These are phyloP conservation scores for Podila clonocystis DNA, from an alignment of 192 early-diverging fungal species.

Conservation along the genomic window DNA sequence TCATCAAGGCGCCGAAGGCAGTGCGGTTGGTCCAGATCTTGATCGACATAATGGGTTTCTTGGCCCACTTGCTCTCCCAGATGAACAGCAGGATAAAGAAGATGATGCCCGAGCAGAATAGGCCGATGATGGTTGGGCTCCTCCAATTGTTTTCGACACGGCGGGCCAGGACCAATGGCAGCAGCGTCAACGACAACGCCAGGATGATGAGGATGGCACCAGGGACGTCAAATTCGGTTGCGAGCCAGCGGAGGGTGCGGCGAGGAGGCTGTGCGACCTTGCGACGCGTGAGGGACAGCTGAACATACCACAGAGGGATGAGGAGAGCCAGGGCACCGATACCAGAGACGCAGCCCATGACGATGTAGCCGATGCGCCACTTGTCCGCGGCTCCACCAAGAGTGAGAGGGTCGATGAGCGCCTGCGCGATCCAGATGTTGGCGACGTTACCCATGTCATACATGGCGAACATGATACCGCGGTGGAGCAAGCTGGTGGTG, in stretches of 20 bases:
- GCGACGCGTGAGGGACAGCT: neutral
- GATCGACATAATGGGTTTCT: neutral
- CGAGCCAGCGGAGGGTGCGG: neutral
- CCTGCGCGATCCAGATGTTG: constrained; percentile 7
- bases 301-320: constrained; percentile 3
- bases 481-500: neutral
- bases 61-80: constrained; percentile 1
- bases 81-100: neutral
- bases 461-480: neutral
- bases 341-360: neutral
- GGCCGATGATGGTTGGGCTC: neutral
- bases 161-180: constrained; percentile 1
- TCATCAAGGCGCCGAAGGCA: neutral
- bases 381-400: neutral
- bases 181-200: neutral
- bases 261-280: neutral
- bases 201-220: constrained; percentile 2
- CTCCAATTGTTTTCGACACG: neutral
- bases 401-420: neutral
- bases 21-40: constrained; percentile 7
- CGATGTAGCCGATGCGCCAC: neutral
- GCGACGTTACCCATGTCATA: neutral
- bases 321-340: neutral
- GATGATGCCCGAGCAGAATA: neutral
- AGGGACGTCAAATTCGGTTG: neutral